phyloP scores from a whole-genome alignment of 2,329 filamentous ascomycete genomes.

The Epichloe amarillans region DNA sequence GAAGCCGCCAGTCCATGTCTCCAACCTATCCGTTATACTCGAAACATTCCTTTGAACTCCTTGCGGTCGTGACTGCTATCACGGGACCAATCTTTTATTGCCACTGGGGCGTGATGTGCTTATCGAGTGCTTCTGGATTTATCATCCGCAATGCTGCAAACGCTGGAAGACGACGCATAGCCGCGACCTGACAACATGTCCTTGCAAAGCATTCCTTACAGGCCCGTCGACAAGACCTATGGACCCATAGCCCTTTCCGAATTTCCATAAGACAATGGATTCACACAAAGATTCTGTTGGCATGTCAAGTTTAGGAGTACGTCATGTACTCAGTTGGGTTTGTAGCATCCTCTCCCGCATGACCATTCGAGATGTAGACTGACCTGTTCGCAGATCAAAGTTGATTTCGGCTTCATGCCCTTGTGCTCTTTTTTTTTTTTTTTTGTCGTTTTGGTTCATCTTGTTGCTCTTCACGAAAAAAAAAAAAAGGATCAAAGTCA shows the following conservation, averaged over 20 bases:
- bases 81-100: background rate
- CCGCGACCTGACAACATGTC: background rate
- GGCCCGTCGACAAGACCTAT: background rate
- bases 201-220: background rate
- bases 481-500: too few relatives aligned
- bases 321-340: slow-evolving; percentile 12
- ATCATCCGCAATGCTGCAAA: background rate
- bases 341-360: slow-evolving; percentile 13
- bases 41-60: background rate
- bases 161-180: background rate
- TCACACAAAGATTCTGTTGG: background rate
- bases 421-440: slow-evolving; percentile 11
- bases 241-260: background rate
- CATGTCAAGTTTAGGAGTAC: background rate
- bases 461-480: background rate
- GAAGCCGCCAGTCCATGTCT: too few relatives aligned
- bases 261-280: background rate
- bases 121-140: background rate
- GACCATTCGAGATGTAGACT: slow-evolving; percentile 10
- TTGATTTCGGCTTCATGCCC: slow-evolving; percentile 33
- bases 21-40: too few relatives aligned
- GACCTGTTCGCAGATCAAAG: slow-evolving; percentile 36
- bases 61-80: background rate
- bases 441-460: background rate
- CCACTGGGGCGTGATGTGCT: background rate